Evolutionary conservation across 169 alveolate species (phyloP).

Genomic region (Plasmodium chabaudi): DNA sequence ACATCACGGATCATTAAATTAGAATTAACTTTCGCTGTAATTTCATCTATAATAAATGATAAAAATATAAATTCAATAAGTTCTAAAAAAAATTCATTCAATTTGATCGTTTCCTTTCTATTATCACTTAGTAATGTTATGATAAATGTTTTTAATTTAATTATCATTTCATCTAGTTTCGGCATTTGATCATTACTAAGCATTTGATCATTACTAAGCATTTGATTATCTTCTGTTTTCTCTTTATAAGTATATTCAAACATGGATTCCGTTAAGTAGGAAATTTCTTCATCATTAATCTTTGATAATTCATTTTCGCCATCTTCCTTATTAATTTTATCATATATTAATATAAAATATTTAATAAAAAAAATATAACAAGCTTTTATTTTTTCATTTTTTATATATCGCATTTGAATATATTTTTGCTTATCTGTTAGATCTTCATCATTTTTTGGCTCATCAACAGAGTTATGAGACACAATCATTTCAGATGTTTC

Average conservation of each 20-base stretch:
- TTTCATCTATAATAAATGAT: constrained; percentile 9
- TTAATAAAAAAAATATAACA: constrained; percentile 53
- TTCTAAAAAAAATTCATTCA: constrained; percentile 30
- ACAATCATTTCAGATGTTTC: neutral
- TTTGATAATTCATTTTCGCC: neutral
- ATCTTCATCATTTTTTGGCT: neutral
- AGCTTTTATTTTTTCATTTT: constrained; percentile 1
- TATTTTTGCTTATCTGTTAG: neutral
- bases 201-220: too few species aligned
- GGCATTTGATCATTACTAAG: too few species aligned
- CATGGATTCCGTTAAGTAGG: neutral
- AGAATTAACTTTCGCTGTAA: too few species aligned
- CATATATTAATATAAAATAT: constrained; percentile 23
- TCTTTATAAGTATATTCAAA: neutral
- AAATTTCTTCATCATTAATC: constrained; percentile 13
- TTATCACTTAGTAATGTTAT: neutral
- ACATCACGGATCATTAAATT: too few species aligned
- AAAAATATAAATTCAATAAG: constrained; percentile 43
- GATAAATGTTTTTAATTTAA: too few species aligned
- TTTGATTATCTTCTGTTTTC: neutral
- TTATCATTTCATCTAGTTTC: too few species aligned
- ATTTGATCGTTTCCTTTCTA: neutral
- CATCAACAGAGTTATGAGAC: neutral
- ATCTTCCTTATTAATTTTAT: constrained; percentile 5
- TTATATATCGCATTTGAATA: neutral